These are phyloP conservation scores for Cymodocea nodosa DNA, from an alignment of 116 monocot genomes.

Conservation along the genomic window DNA sequence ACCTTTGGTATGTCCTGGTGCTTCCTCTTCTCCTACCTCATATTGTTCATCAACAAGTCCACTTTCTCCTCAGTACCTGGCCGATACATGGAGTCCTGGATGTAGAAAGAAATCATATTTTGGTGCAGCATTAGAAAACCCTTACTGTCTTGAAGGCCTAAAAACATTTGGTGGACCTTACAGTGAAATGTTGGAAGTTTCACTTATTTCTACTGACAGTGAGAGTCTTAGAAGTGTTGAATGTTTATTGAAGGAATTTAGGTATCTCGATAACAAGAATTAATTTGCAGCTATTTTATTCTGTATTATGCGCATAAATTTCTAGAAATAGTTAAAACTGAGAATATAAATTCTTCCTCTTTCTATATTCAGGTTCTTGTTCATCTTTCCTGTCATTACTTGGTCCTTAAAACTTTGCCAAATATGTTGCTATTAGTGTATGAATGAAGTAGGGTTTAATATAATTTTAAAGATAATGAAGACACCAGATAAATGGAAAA, in stretches of 20 bases:
- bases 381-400: neutral
- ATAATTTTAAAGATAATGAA: no score
- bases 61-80: conserved; percentile 59
- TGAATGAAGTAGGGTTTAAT: no score
- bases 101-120: conserved; percentile 44
- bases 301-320: no score
- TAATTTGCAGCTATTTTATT: neutral
- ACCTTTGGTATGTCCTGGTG: conserved; percentile 30
- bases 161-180: conserved; percentile 89
- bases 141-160: conserved; percentile 71
- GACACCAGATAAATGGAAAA: no score
- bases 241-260: conserved; percentile 45
- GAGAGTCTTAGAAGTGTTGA: conserved; percentile 37
- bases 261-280: conserved; percentile 19
- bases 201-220: conserved; percentile 39
- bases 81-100: conserved; percentile 66
- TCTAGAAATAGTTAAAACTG: no score
- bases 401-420: neutral
- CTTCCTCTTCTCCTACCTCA: conserved; percentile 48
- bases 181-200: conserved; percentile 77
- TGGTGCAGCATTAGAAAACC: conserved; percentile 63
- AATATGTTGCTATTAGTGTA: neutral
- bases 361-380: neutral
- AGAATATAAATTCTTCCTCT: neutral
- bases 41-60: conserved; percentile 83